Percentiles rank a stretch among this genome's conserved stretches.
Conservation (phyloP, 495 filamentous ascomycete species). For the Neurospora sp. region DNA sequence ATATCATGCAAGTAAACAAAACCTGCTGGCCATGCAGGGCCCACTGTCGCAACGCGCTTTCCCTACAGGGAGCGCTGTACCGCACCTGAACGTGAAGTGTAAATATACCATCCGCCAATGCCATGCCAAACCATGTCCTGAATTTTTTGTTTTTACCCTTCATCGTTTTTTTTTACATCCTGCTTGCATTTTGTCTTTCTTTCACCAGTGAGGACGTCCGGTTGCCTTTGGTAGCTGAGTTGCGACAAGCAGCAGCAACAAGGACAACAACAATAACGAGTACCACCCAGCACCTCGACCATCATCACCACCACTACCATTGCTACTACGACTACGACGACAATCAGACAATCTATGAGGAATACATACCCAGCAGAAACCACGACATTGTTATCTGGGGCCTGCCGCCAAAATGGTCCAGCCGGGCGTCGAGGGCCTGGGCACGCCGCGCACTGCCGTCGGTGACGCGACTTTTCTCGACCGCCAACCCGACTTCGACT, state of each 20-base stretch:
- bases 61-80: constrained; percentile 1
- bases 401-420: constrained; percentile 29
- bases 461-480: constrained; percentile 73
- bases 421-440: constrained; percentile 47
- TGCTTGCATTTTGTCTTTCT: not conserved
- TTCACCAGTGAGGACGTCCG: not conserved
- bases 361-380: not conserved
- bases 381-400: not conserved
- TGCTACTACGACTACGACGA: not conserved
- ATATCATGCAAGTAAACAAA: constrained; percentile 21
- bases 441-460: constrained; percentile 68
- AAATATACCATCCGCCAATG: not conserved
- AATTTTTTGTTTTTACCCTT: not conserved
- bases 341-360: constrained; percentile 1
- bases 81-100: not conserved
- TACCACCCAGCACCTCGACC: not conserved
- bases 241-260: not conserved
- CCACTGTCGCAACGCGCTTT: constrained; percentile 10
- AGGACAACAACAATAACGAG: not conserved
- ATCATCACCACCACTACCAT: not conserved
- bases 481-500: constrained; percentile 60
- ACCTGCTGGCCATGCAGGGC: constrained; percentile 2
- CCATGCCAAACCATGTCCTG: not conserved
- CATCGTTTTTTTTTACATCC: not conserved
- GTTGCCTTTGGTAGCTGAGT: not conserved